Percentiles rank a stretch among this genome's conserved stretches.
Conservation (phyloP, 495 filamentous ascomycete genomes). For the Emericellopsis terricola region DNA sequence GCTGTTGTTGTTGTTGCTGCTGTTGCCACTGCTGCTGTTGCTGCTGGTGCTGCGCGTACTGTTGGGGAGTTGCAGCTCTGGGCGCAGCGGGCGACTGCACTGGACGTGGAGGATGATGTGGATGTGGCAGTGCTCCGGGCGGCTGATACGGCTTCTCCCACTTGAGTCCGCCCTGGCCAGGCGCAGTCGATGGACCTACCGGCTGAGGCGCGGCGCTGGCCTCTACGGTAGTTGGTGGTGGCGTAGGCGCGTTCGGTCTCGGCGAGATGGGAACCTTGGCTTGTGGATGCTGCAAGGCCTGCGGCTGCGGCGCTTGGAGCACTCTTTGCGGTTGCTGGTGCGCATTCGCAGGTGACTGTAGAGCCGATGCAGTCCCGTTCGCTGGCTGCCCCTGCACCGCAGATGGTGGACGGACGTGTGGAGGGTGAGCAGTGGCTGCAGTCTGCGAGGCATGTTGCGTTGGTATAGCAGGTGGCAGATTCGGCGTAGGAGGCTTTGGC, state of each 20-base stretch:
- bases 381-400: slow-evolving; percentile 1
- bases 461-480: neutral
- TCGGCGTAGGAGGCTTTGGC: too few relatives aligned
- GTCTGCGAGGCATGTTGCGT: neutral
- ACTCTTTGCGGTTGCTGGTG: neutral
- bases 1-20: slow-evolving; percentile 10
- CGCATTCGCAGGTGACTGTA: slow-evolving; percentile 1
- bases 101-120: slow-evolving; percentile 10
- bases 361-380: neutral
- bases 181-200: slow-evolving; percentile 1
- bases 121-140: slow-evolving; percentile 8
- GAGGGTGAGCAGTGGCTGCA: neutral
- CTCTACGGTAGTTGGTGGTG: slow-evolving; percentile 5
- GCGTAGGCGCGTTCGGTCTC: slow-evolving; percentile 8
- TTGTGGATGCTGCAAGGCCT: neutral
- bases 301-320: neutral
- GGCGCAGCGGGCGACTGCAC: slow-evolving; percentile 5
- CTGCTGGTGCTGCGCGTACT: slow-evolving; percentile 2
- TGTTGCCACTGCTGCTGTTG: slow-evolving; percentile 9
- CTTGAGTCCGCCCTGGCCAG: slow-evolving; percentile 12
- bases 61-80: neutral
- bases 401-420: neutral
- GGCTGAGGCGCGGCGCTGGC: too few relatives aligned
- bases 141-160: slow-evolving; percentile 34
- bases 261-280: neutral